Conservation (phyloP, 805 yeast genomes). For the Candida multigemmis region DNA sequence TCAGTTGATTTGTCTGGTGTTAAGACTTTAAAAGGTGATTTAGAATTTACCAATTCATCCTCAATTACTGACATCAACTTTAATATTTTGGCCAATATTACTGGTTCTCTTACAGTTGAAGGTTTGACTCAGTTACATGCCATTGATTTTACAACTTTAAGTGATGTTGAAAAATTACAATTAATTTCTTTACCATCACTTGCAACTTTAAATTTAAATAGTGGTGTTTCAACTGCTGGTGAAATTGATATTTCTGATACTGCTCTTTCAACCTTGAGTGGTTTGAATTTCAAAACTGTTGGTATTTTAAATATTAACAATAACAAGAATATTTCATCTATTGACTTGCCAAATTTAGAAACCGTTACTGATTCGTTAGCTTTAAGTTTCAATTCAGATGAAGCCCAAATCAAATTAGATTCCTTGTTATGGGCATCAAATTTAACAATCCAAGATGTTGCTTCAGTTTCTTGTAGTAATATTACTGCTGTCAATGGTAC, state of each 20-base stretch:
- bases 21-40: constrained; percentile 18
- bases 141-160: constrained; percentile 24
- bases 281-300: constrained; percentile 21
- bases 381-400: constrained; percentile 32
- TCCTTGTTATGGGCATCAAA: constrained; percentile 32
- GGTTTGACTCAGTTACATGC: constrained; percentile 30
- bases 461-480: constrained; percentile 18
- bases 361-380: constrained; percentile 25
- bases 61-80: constrained; percentile 24
- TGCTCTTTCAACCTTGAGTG: constrained; percentile 26
- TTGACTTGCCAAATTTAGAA: constrained; percentile 23
- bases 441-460: constrained; percentile 34
- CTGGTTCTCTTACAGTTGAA: constrained; percentile 25
- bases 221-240: constrained; percentile 23
- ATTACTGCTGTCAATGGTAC: constrained; percentile 33
- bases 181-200: constrained; percentile 34
- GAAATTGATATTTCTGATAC: constrained; percentile 31
- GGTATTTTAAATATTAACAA: constrained; percentile 30
- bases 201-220: constrained; percentile 25
- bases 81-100: constrained; percentile 17
- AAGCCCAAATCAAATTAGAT: constrained; percentile 22
- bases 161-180: constrained; percentile 18
- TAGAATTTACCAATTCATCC: constrained; percentile 29
- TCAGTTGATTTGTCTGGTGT: constrained; percentile 20
- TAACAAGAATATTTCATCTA: constrained; percentile 30